Evolutionary conservation across 331 rosid species (phyloP), one percentile per base, ranked within the genome.

Genomic region (Rosa hybrid): DNA sequence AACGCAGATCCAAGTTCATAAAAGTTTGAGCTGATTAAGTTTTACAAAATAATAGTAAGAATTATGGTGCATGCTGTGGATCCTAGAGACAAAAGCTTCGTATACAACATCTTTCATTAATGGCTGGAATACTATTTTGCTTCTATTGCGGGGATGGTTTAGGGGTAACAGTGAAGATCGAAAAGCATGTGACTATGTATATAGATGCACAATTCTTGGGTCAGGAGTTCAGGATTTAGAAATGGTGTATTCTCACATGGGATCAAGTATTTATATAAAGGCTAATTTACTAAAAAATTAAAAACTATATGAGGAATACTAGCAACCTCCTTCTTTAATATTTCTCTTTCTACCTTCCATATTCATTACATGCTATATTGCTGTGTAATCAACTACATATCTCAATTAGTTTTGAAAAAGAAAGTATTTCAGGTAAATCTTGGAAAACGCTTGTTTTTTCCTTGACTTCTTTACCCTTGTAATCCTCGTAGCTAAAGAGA

Each of bases 71-170:
- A 46, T 71, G 69, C 60, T 49, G 68, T 80, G 67, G 76, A 80
- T 80, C 84, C 27, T 44, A 72, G 78, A 6, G 77, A 84, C 84
- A 76, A 21, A 57, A 30, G 59, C 78, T 51, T 83, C 62, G 78
- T 38, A 49, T 70, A 68, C 73, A 12, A 69, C 72, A 38, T 82
- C 17, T 80, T 60, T 23, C 68, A 76, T 77, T 56, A 46, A 84
- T 70, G 65, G 39, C 42, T 50, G 8, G 62, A 50, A 59, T 42
- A 3, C n/a, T 7, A 17, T 12, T 34, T 2, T 74, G 23, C 74
- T 23, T 62, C 8, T 13, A 59, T 25, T 69, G 68, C 51, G 68
- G 56, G 41, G 57, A 65, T 75, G 50, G 7, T 20, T 41, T 42
- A 30, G 17, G 44, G 23, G 49, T 63, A n/a, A 12, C 30, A 23